These are phyloP conservation scores for Fraxinus quadrangulata DNA, from an alignment of 257 asterid species.

Conservation along the genomic window DNA sequence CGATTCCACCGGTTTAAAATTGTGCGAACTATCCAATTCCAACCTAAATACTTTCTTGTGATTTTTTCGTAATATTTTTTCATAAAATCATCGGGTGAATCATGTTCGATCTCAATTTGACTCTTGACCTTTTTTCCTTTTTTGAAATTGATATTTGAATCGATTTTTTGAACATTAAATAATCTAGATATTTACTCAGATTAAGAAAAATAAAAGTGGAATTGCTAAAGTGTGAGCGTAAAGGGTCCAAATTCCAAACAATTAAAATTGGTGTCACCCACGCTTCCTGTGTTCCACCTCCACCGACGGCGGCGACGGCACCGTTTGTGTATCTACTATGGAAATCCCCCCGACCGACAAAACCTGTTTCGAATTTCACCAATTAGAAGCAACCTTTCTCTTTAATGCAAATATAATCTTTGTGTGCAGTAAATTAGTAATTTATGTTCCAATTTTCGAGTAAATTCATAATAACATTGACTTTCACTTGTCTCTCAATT, in stretches of 20 bases:
- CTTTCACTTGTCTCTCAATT: slow-evolving; percentile 29
- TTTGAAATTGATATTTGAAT: too few relatives aligned
- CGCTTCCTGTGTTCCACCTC: slow-evolving; percentile 17
- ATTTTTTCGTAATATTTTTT: too few relatives aligned
- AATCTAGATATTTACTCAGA: too few relatives aligned
- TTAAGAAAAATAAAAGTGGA: not conserved
- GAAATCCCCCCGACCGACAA: slow-evolving; percentile 38
- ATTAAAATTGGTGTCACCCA: slow-evolving; percentile 7
- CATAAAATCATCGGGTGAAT: too few relatives aligned
- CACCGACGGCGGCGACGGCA: slow-evolving; percentile 47
- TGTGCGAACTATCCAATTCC: too few relatives aligned
- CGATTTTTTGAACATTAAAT: too few relatives aligned
- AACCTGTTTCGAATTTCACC: slow-evolving; percentile 36
- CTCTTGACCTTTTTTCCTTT: too few relatives aligned
- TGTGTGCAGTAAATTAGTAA: slow-evolving; percentile 15
- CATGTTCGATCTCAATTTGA: too few relatives aligned
- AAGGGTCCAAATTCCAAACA: not conserved
- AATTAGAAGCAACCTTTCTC: slow-evolving; percentile 31
- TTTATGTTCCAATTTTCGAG: slow-evolving; percentile 21
- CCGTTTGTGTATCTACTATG: slow-evolving; percentile 31
- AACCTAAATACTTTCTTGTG: too few relatives aligned
- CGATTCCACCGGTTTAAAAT: too few relatives aligned
- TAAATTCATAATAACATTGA: slow-evolving; percentile 21
- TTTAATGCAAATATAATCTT: slow-evolving; percentile 11
- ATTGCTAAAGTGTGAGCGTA: not conserved